Conservation (phyloP, 148 eudicot genomes). For the Camellia granthamiana region DNA sequence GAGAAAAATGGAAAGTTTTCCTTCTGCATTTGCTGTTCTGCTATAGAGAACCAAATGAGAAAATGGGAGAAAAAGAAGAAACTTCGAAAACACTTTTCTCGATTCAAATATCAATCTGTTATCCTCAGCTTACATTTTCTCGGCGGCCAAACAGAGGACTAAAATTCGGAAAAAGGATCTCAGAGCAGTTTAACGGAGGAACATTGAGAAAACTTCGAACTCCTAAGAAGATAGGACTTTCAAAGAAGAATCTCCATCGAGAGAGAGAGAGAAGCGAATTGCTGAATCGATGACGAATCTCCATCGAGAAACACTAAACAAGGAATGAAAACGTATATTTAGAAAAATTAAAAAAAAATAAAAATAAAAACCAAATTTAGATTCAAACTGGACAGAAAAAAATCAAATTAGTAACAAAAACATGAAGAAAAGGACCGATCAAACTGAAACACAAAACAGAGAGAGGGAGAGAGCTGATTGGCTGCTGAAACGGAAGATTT, state of each 20-base stretch:
- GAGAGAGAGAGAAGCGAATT: not conserved
- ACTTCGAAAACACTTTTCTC: too few relatives aligned
- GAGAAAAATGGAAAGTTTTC: not conserved
- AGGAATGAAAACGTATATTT: not conserved
- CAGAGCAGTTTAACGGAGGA: not conserved
- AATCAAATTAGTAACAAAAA: not conserved
- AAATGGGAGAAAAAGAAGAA: not conserved
- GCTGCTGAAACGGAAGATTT: constrained; percentile 3
- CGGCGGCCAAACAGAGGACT: not conserved
- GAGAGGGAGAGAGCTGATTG: not conserved
- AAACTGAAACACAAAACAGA: not conserved
- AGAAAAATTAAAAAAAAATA: not conserved
- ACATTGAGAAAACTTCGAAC: not conserved
- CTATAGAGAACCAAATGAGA: not conserved
- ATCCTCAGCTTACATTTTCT: not conserved
- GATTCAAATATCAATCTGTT: not conserved
- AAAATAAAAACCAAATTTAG: not conserved
- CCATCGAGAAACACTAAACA: not conserved
- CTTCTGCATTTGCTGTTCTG: not conserved
- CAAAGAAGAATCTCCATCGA: not conserved
- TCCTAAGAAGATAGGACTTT: not conserved
- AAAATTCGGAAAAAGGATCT: not conserved
- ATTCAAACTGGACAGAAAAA: not conserved
- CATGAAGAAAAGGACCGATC: not conserved
- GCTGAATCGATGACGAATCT: not conserved